Evolutionary conservation across 345 rosid species (phyloP).

Genomic region (Lumnitzera racemosa): DNA sequence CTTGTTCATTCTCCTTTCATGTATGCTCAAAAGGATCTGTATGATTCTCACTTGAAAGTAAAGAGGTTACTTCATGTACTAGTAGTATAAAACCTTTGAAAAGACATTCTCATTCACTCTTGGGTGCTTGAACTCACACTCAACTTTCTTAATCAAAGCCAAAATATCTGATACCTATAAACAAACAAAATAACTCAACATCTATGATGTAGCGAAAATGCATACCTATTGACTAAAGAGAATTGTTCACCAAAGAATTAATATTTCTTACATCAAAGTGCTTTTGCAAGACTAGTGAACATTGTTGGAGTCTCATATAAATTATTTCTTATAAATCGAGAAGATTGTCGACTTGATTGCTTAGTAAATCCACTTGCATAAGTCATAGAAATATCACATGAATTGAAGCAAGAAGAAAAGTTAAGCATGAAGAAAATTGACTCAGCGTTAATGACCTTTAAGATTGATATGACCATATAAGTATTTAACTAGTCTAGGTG

Average conservation of each 20-base stretch:
- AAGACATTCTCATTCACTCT: too few relatives aligned
- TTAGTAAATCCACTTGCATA: slow-evolving; percentile 70
- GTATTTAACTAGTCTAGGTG: too few relatives aligned
- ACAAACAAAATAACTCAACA: background rate
- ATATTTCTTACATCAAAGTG: slow-evolving; percentile 33
- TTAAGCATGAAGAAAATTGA: too few relatives aligned
- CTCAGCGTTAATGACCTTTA: too few relatives aligned
- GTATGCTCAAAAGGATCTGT: too few relatives aligned
- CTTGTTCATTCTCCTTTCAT: too few relatives aligned
- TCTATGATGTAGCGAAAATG: too few relatives aligned
- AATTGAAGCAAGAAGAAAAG: too few relatives aligned
- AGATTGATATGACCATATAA: too few relatives aligned
- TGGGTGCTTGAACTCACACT: background rate
- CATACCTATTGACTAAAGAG: background rate
- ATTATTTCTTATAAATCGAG: slow-evolving; percentile 39
- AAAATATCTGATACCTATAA: slow-evolving; percentile 47
- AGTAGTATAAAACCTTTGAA: too few relatives aligned
- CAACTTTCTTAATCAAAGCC: slow-evolving; percentile 44
- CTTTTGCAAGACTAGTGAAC: slow-evolving; percentile 33
- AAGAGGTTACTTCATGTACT: too few relatives aligned
- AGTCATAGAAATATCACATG: background rate
- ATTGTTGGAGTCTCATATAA: slow-evolving; percentile 28
- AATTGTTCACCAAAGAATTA: slow-evolving; percentile 2
- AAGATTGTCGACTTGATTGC: slow-evolving; percentile 66
- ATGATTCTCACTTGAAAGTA: too few relatives aligned